Conservation (phyloP, 352 stramenopile genomes). For the Globisporangium recalcitrans region DNA sequence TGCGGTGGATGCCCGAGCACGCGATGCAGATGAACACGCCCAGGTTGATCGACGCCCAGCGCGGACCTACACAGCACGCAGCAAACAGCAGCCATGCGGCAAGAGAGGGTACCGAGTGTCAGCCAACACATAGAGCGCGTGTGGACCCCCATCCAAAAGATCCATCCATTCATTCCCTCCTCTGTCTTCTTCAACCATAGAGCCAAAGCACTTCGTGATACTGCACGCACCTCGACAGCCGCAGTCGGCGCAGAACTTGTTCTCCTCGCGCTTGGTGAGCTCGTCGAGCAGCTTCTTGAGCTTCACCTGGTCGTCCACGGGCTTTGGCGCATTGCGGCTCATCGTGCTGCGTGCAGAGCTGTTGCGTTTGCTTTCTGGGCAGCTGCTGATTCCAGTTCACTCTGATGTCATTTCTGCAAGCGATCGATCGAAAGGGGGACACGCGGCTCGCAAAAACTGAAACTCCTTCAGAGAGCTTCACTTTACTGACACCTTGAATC, state of each 20-base stretch:
- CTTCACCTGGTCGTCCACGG: slow-evolving; percentile 74
- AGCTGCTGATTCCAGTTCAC: too few relatives aligned
- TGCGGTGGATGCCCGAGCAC: slow-evolving; percentile 92
- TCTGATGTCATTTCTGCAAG: neutral
- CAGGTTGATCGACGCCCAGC: slow-evolving; percentile 92
- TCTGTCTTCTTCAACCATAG: slow-evolving; percentile 9
- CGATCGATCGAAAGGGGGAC: neutral
- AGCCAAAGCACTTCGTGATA: slow-evolving; percentile 4
- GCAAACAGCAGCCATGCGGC: slow-evolving; percentile 9
- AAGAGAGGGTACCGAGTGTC: too few relatives aligned
- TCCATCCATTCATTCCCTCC: too few relatives aligned
- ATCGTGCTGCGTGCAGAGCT: slow-evolving; percentile 19
- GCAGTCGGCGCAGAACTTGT: slow-evolving; percentile 90
- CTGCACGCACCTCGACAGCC: slow-evolving; percentile 64
- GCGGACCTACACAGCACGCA: slow-evolving; percentile 42
- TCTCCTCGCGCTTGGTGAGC: slow-evolving; percentile 88
- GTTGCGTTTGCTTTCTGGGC: neutral
- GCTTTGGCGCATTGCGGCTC: slow-evolving; percentile 42
- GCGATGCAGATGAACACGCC: slow-evolving; percentile 94
- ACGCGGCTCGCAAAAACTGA: neutral
- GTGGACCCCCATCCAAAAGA: neutral
- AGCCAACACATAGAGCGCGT: neutral
- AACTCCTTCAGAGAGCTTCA: neutral
- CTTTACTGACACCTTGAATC: neutral
- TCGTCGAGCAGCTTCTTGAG: slow-evolving; percentile 87